Percentiles rank a stretch among this genome's conserved stretches.
These are phyloP conservation scores for Nicotiana tabacum DNA, from an alignment of 257 asterid genomes.

Conservation along the genomic window DNA sequence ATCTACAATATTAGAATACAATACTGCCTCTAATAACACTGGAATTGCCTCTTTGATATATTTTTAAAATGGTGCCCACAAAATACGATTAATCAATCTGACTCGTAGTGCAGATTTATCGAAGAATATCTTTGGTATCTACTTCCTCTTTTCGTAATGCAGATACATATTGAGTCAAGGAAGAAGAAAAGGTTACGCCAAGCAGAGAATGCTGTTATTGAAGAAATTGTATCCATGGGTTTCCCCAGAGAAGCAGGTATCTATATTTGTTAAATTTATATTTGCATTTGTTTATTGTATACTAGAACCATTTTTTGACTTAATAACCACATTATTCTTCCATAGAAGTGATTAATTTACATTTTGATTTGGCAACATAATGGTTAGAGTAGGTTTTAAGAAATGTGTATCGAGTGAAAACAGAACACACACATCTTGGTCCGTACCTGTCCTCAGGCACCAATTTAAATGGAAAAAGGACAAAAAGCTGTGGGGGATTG, in stretches of 20 bases:
- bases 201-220: conserved; percentile 38
- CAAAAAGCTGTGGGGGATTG: neutral
- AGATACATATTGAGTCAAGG: conserved; percentile 60
- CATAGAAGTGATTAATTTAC: neutral
- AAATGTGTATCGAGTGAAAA: neutral
- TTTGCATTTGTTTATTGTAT: neutral
- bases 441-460: neutral
- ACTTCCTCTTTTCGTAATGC: conserved; percentile 20
- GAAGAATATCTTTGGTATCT: neutral
- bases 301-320: neutral
- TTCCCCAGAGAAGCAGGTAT: conserved; percentile 65
- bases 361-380: neutral
- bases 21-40: neutral
- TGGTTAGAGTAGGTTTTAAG: neutral
- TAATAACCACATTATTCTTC: neutral
- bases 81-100: neutral
- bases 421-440: neutral
- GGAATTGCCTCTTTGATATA: neutral
- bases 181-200: conserved; percentile 52
- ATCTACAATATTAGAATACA: too few relatives aligned
- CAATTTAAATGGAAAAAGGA: neutral
- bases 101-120: neutral
- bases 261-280: neutral
- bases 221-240: conserved; percentile 60
- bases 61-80: neutral